Evolutionary conservation across 345 rosid species (phyloP).

Genomic region (Mallotus nudiflorus): DNA sequence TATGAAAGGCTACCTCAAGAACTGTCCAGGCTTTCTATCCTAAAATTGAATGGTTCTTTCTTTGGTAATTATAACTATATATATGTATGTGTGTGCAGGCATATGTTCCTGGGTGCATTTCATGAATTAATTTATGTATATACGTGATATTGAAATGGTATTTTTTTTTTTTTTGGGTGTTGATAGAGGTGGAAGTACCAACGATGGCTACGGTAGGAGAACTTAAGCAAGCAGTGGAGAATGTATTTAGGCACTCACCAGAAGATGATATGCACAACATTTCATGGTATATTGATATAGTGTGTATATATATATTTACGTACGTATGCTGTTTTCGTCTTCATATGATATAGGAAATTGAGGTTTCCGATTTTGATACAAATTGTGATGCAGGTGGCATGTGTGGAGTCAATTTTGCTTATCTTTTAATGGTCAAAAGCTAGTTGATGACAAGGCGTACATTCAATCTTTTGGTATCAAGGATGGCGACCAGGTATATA

Average conservation of each 20-base stretch:
- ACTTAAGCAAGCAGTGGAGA: not conserved
- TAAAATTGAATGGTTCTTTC: constrained; percentile 10
- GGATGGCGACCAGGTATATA: not conserved
- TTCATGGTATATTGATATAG: not conserved
- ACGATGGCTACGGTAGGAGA: not conserved
- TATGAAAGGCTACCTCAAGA: constrained; percentile 9
- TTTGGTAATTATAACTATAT: not conserved
- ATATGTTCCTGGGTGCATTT: no score
- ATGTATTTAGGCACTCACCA: not conserved
- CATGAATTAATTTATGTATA: no score
- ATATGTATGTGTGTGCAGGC: no score
- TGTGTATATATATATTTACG: not conserved
- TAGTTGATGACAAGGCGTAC: not conserved
- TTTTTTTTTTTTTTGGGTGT: not conserved
- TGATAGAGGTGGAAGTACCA: not conserved
- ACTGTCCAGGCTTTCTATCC: not conserved
- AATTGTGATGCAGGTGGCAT: not conserved
- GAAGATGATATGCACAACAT: not conserved
- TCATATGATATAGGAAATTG: not conserved
- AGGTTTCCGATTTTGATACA: not conserved
- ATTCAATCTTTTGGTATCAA: constrained; percentile 6
- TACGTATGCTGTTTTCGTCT: not conserved
- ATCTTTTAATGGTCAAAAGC: constrained; percentile 8
- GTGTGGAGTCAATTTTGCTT: constrained; percentile 5
- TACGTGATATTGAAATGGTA: not conserved